Base-by-base conservation (phyloP, 2,329 filamentous ascomycete genomes). In the Ophiostoma pallidulum region DNA sequence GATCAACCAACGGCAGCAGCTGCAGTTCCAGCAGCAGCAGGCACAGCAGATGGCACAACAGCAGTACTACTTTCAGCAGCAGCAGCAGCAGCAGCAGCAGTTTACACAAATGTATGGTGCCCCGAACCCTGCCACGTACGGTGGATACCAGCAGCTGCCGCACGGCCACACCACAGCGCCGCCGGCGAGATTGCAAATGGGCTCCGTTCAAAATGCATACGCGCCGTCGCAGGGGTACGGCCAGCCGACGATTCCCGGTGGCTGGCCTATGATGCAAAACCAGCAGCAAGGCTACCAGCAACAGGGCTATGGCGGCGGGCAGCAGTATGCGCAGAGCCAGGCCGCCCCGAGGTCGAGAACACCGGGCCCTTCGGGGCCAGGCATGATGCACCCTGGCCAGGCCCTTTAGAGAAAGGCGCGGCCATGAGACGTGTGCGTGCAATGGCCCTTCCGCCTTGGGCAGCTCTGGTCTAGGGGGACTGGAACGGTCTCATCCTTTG, bases 1-100 rank as follows among this genome's bases (percentile, higher is more conserved):
- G 0, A 86, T 89, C 58, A 72, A 74, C 38, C 80, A 84, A 60
- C 72, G 80, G 24, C 80, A 86, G 20, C 60, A 63, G 29, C 54
- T 63, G 39, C 60, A 62, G 31, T 58, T 67, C 44, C 65, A 62
- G 37, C 52, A 65, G 42, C 61, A 64, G 43, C 61, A 63, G 42
- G 59, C 60, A 26, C 59, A 68, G 44, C n/a, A n/a, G n/a, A n/a
- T n/a, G n/a, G 57, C 46, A 28, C 60, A 70, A 44, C 65, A 60
- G 37, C 50, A 64, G 36, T 59, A 62, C 47, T 60, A 62, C 14
- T 60, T 45, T 13, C 47, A 53, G 24, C 51, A 49, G 16, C 53
- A 51, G n/a, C 59, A 60, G 10, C 57, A 63, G 22, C 49, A 63
- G 33, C 60, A 62, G 43, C 60, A 62, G 19, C 39, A 49, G 31